Base-by-base conservation (phyloP, 345 rosid species). In the Brassica carinata region DNA sequence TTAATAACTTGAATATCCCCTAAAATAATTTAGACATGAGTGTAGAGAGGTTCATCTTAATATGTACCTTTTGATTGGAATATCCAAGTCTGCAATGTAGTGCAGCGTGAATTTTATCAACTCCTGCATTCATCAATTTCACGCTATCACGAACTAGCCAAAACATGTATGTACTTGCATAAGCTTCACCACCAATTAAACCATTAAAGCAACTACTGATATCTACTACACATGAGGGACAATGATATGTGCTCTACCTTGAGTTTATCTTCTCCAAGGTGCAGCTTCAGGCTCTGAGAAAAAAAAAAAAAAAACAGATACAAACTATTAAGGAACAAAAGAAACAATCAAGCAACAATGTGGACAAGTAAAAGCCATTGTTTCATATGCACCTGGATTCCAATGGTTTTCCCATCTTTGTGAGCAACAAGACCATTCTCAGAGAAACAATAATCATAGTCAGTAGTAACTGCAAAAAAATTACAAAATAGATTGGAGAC, bases 401-500 rank as follows among this genome's bases (percentile, higher is more conserved):
- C 99, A 81, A 92, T 89, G 71, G 91, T 87, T 73, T 91, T 83
- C 43, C 99, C 99, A 79, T 88, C 93, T 86, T 96, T 90, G 67
- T 93, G 90, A 55, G 99, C 98, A 77, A 96, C 91, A 78, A 96
- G 99, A 51, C 98, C 99, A 86, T 96, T 96, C 89, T 96, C 99
- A 67, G 99, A 89, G 81, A 96, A 96, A 18, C 88, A 94, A 51
- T 88, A 96, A 85, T 96, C 98, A 81, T 90, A 96, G 77, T 93
- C 99, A 43, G 83, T 15, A 65, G 82, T 86, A 58, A 96, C 99
- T 96, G 94, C 87, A 87, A 78, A n/a, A 65, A n/a, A 65, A 3
- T 26, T 48, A 13, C 68, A 68, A 67, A 74, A 26, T 30, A 40
- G 11, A 17, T 6, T 19, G 13, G 11, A 57, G 8, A 59, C 15